Percentiles rank a stretch among this genome's conserved stretches.
These are phyloP conservation scores for Hyaloscypha finlandica DNA, from an alignment of 495 filamentous ascomycete species.

Conservation along the genomic window DNA sequence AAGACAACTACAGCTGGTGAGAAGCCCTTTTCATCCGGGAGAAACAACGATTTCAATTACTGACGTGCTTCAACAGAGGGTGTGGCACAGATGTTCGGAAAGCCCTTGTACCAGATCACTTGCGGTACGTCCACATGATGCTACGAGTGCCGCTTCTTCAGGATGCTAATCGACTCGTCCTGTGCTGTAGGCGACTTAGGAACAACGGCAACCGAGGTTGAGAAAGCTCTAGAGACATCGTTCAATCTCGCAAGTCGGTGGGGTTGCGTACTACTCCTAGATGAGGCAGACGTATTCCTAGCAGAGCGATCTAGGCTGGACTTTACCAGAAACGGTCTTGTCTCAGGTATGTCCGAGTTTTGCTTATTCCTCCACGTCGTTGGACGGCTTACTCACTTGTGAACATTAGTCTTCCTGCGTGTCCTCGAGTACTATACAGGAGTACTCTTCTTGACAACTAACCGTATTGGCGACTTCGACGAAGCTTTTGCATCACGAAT, in stretches of 20 bases:
- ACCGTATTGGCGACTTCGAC: slow-evolving; percentile 47
- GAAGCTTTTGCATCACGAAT: slow-evolving; percentile 48
- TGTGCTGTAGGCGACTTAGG: slow-evolving; percentile 31
- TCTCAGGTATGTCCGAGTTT: slow-evolving; percentile 65
- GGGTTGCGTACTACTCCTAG: slow-evolving; percentile 54
- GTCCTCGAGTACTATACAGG: slow-evolving; percentile 41
- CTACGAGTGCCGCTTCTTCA: too few species aligned
- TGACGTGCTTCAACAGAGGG: slow-evolving; percentile 22
- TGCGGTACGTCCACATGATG: slow-evolving; percentile 31
- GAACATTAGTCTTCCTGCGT: slow-evolving; percentile 34
- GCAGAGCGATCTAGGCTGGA: slow-evolving; percentile 40
- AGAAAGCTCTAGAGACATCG: slow-evolving; percentile 37
- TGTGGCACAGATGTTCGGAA: slow-evolving; percentile 34
- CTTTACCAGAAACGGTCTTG: slow-evolving; percentile 64
- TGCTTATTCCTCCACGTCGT: too few species aligned
- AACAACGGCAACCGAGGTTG: slow-evolving; percentile 38
- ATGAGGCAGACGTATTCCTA: slow-evolving; percentile 61
- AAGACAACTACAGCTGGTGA: slow-evolving; percentile 47
- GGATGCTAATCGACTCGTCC: too few species aligned
- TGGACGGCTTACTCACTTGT: too few species aligned
- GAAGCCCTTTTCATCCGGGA: too few species aligned
- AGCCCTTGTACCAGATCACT: slow-evolving; percentile 39
- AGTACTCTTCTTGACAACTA: slow-evolving; percentile 52
- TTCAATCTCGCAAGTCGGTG: slow-evolving; percentile 46
- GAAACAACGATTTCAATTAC: too few species aligned